Evolutionary conservation across 2,329 filamentous ascomycete species (phyloP).

Genomic region (Fusarium drepaniforme): DNA sequence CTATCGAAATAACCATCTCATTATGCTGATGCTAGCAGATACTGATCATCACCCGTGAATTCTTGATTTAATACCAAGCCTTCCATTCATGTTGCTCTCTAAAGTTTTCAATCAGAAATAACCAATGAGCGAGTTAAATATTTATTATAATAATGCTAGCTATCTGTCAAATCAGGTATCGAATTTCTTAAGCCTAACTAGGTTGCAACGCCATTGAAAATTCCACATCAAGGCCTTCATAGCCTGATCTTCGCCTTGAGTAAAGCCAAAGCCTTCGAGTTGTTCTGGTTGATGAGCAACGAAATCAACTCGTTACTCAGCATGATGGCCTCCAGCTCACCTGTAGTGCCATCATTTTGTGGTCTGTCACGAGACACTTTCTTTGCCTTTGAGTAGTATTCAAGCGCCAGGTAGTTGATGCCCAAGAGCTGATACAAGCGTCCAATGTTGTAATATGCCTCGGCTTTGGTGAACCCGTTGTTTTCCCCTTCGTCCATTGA

Average conservation of each 20-base stretch:
- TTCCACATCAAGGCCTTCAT: slow-evolving; percentile 8
- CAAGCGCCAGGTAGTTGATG: slow-evolving; percentile 69
- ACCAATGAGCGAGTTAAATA: neutral
- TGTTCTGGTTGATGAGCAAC: slow-evolving; percentile 47
- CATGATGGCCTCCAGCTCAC: slow-evolving; percentile 47
- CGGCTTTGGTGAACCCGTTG: slow-evolving; percentile 37
- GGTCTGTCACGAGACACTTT: slow-evolving; percentile 5
- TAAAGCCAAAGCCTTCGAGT: slow-evolving; percentile 42
- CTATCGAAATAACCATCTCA: neutral
- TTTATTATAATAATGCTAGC: neutral
- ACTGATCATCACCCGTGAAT: neutral
- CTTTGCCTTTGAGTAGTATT: slow-evolving; percentile 71
- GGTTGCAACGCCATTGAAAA: neutral
- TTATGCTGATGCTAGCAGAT: neutral
- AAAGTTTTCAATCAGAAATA: neutral
- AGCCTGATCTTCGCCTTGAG: slow-evolving; percentile 45
- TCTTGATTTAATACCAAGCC: neutral
- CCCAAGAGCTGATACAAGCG: slow-evolving; percentile 54
- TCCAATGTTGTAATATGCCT: slow-evolving; percentile 55
- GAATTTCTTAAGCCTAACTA: neutral
- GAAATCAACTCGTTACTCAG: slow-evolving; percentile 50
- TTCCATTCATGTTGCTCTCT: neutral
- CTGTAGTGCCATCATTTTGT: slow-evolving; percentile 4
- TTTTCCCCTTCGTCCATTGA: neutral
- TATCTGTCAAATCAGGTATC: neutral